Base-by-base conservation (phyloP, 202 grass and related monocot genomes). In the Schoenoplectus triqueter region DNA sequence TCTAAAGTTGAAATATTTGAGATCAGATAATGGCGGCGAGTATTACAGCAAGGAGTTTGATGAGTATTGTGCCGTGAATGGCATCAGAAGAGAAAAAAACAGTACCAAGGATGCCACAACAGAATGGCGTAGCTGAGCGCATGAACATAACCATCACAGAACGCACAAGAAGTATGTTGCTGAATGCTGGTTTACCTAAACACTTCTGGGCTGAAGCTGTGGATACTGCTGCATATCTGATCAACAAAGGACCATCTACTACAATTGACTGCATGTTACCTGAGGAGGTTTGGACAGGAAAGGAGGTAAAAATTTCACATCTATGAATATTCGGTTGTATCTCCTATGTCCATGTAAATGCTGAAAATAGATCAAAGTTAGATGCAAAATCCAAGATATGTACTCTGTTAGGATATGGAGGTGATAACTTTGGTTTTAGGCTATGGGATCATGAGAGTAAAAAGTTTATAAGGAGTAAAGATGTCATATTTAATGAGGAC, bases 11-110 rank as follows among this genome's bases (percentile, higher is more conserved):
- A 84, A 79, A 14, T 41, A 22, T 2, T 6, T 86, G 57, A 31
- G 31, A 31, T 31, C 31, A 31, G 31, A 31, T 31, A 31, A 31
- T 31, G 31, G 31, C 31, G 31, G 54, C 4, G 76, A 89, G 66
- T 89, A 65, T 66, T 82, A 54, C 52, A 14, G 81, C 61, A 61
- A 80, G 52, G 2, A 78, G 19, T 86, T 89, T 82, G 10, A 78
- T 15, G 20, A 13, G 3, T 83, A 66, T 86, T 89, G 78, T 69
- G 21, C 64, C 10, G 8, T 40, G 20, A 6, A 61, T 56, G 60
- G 59, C 0, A 86, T 86, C 21, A 0, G 1, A 14, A 74, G 47
- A 13, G 73, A 31, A 89, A 10, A 44, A 81, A 9, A 89, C 14
- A 31, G 59, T 6, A 87, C 79, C 69, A 82, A 13, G 82, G 85